Conservation (phyloP, 2,329 filamentous ascomycete species). For the Neospermospora avenae region DNA sequence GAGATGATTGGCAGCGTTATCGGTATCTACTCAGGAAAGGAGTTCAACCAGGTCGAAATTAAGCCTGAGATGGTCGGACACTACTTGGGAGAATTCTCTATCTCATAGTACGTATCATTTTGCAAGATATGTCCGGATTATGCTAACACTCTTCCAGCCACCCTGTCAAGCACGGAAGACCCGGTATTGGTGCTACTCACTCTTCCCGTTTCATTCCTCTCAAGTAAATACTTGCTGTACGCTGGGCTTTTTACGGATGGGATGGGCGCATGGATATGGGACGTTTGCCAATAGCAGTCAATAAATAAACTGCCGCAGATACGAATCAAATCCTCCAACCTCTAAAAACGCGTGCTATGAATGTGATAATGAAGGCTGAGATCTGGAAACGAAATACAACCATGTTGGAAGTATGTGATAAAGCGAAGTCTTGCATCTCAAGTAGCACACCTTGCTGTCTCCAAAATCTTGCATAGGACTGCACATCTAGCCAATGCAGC, state of each 20-base stretch:
- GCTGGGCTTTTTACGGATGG: conserved; percentile 23
- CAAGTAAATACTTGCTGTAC: conserved; percentile 64
- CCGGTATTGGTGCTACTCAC: conserved; percentile 99
- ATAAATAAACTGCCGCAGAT: conserved; percentile 21
- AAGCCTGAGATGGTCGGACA: conserved; percentile 99
- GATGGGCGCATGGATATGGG: conserved; percentile 26
- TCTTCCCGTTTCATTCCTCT: conserved; percentile 99
- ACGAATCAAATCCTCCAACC: conserved; percentile 21
- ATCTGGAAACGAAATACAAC: neutral
- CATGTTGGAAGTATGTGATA: no score
- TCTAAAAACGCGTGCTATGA: neutral
- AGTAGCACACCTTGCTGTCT: no score
- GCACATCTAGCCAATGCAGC: no score
- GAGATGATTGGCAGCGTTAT: conserved; percentile 99
- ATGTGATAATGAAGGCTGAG: neutral
- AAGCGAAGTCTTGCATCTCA: no score
- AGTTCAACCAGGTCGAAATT: conserved; percentile 99
- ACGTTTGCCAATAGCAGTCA: conserved; percentile 20
- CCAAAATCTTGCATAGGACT: no score
- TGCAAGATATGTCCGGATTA: neutral
- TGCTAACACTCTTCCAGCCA: conserved; percentile 67
- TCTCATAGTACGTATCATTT: conserved; percentile 82
- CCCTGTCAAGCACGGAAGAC: conserved; percentile 99
- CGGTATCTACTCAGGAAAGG: conserved; percentile 99
- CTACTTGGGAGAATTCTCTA: conserved; percentile 99